Conservation (phyloP, 2,329 filamentous ascomycete genomes). For the Calonectria fujianensis region DNA sequence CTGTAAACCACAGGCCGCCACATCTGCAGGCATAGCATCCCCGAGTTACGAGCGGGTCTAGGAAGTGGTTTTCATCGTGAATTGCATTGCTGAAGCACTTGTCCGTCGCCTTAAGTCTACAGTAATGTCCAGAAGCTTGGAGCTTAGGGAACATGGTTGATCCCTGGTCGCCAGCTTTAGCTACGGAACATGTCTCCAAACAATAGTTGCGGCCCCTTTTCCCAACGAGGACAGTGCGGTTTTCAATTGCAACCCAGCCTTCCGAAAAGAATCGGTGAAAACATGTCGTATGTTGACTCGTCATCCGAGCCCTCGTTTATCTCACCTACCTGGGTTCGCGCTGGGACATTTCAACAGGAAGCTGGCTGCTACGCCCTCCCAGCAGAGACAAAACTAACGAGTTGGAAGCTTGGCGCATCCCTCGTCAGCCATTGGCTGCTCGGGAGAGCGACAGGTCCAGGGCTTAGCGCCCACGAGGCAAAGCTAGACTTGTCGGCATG, state of each 20-base stretch:
- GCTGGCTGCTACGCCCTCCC: constrained; percentile 36
- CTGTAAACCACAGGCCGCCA: constrained; percentile 18
- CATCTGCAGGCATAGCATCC: constrained; percentile 24
- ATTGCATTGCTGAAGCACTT: constrained; percentile 3
- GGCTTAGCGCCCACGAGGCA: constrained; percentile 47
- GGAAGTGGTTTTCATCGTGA: constrained; percentile 5
- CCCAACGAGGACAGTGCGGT: constrained; percentile 4
- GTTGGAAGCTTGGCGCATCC: constrained; percentile 30
- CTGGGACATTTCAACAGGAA: background rate
- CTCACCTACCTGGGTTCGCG: constrained; percentile 5
- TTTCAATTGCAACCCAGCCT: constrained; percentile 1
- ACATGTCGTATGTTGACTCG: constrained; percentile 18
- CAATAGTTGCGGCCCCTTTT: background rate
- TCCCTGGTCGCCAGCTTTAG: constrained; percentile 26
- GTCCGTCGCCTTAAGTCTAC: background rate
- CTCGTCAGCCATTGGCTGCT: constrained; percentile 43
- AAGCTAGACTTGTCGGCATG: constrained; percentile 32
- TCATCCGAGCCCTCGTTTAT: background rate
- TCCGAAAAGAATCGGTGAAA: constrained; percentile 22
- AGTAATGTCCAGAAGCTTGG: constrained; percentile 20
- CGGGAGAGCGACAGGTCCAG: constrained; percentile 34
- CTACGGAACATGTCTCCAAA: constrained; percentile 5
- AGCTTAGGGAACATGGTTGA: constrained; percentile 36
- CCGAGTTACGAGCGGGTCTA: constrained; percentile 19
- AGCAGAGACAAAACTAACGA: constrained; percentile 49